Percentiles rank a stretch among this genome's conserved stretches.
Evolutionary conservation across 441 rosid species (phyloP).

Genomic region (Isatis lusitanica): DNA sequence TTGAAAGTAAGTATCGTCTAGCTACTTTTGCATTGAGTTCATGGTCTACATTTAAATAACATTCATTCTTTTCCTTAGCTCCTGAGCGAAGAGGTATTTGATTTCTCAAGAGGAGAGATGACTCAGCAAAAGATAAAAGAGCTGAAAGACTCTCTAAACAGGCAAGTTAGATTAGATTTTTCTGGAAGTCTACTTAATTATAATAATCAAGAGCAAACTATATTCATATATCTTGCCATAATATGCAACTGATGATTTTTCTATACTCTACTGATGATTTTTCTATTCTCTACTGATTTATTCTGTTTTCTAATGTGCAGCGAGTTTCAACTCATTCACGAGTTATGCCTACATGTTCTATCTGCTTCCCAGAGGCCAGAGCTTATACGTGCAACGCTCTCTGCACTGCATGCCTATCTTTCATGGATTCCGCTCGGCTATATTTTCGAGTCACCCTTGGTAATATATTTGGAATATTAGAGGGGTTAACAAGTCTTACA

Average conservation of each 20-base stretch:
- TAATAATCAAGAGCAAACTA: not conserved
- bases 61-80: conserved; percentile 52
- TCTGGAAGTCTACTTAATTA: not conserved
- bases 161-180: conserved; percentile 45
- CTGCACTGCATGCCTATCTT: conserved; percentile 98
- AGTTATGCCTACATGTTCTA: conserved; percentile 93
- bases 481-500: conserved; percentile 2
- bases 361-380: conserved; percentile 96
- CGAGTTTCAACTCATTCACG: conserved; percentile 99
- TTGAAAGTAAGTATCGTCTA: conserved; percentile 62
- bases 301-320: conserved; percentile 53
- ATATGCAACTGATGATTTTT: conserved; percentile 6
- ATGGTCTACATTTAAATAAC: not conserved
- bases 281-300: not conserved
- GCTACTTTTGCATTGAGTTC: conserved; percentile 1
- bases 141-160: conserved; percentile 94
- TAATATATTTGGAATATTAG: conserved; percentile 37
- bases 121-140: conserved; percentile 97
- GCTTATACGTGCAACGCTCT: conserved; percentile 88
- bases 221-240: conserved; percentile 2
- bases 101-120: conserved; percentile 99
- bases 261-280: not conserved
- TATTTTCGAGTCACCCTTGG: conserved; percentile 98
- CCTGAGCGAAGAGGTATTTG: conserved; percentile 98
- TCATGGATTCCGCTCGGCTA: conserved; percentile 99